These are phyloP conservation scores for Sphaerulina populicola DNA, from an alignment of 2,329 filamentous ascomycete genomes.

Conservation along the genomic window DNA sequence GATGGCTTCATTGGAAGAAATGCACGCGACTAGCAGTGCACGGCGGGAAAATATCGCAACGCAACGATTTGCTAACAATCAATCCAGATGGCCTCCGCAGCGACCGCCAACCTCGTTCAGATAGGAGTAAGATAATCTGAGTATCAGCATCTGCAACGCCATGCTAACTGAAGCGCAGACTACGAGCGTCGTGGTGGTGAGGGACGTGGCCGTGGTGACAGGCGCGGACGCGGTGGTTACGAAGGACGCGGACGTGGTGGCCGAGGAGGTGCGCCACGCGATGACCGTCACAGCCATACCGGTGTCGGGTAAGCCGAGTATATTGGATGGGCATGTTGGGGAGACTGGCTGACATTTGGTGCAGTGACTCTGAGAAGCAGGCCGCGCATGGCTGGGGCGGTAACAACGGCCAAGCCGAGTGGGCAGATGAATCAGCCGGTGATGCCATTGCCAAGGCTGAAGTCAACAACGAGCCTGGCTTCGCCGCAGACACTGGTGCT, in stretches of 20 bases:
- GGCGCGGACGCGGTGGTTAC: constrained; percentile 40
- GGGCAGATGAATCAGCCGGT: constrained; percentile 84
- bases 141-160: neutral
- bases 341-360: constrained; percentile 1
- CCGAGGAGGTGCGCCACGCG: constrained; percentile 43
- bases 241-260: constrained; percentile 45
- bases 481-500: constrained; percentile 30
- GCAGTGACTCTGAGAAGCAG: constrained; percentile 74
- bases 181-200: constrained; percentile 39
- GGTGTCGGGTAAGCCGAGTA: constrained; percentile 48
- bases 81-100: constrained; percentile 43
- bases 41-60: neutral
- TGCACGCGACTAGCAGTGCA: neutral
- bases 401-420: constrained; percentile 66
- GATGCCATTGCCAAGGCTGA: constrained; percentile 69
- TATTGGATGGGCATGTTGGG: neutral
- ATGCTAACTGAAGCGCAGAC: constrained; percentile 1
- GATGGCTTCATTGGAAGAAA: neutral
- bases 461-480: constrained; percentile 26
- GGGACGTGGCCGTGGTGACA: constrained; percentile 41
- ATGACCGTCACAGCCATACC: constrained; percentile 55
- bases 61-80: neutral
- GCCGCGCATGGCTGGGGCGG: constrained; percentile 83
- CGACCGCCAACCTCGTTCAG: constrained; percentile 38
- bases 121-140: constrained; percentile 27